Percentiles rank a stretch among this genome's conserved stretches.
These are phyloP conservation scores for Curvularia hawaiiensis DNA, from an alignment of 2,329 filamentous ascomycete species.

Conservation along the genomic window DNA sequence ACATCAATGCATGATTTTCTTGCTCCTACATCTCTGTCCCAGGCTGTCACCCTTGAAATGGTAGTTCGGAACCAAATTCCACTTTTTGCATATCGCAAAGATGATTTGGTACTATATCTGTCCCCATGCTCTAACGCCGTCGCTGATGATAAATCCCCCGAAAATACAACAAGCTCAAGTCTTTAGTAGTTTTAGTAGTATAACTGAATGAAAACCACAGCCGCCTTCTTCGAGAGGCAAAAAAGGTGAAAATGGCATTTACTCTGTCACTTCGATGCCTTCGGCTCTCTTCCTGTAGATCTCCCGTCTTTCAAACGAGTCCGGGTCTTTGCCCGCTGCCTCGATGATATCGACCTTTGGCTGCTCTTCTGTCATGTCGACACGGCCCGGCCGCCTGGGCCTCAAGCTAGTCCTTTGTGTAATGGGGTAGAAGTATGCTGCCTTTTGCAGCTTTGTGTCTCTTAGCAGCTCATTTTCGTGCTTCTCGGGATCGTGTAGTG, in stretches of 20 bases:
- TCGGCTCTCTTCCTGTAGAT: constrained; percentile 54
- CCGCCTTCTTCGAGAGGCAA: not conserved
- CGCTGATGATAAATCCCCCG: constrained; percentile 2
- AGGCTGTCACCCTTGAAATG: not conserved
- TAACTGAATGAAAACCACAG: not conserved
- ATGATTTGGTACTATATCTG: not conserved
- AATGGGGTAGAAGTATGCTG: constrained; percentile 68
- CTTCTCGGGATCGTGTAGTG: constrained; percentile 60
- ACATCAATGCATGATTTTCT: not conserved
- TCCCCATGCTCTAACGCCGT: constrained; percentile 2
- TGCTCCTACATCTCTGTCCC: not conserved
- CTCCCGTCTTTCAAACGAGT: constrained; percentile 55
- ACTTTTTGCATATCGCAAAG: not conserved
- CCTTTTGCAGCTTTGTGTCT: constrained; percentile 51
- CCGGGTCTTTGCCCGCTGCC: constrained; percentile 57
- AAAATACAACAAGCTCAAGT: not conserved
- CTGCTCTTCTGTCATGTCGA: constrained; percentile 49
- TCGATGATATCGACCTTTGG: constrained; percentile 60
- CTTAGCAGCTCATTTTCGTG: constrained; percentile 45
- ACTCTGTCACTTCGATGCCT: constrained; percentile 20
- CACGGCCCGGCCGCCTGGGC: constrained; percentile 50
- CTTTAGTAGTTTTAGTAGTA: not conserved
- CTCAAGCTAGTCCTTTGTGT: constrained; percentile 60
- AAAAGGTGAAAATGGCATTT: not conserved
- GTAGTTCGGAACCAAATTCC: not conserved